Conservation (phyloP, 2,329 filamentous ascomycete species). For the Diaporthe sp. region DNA sequence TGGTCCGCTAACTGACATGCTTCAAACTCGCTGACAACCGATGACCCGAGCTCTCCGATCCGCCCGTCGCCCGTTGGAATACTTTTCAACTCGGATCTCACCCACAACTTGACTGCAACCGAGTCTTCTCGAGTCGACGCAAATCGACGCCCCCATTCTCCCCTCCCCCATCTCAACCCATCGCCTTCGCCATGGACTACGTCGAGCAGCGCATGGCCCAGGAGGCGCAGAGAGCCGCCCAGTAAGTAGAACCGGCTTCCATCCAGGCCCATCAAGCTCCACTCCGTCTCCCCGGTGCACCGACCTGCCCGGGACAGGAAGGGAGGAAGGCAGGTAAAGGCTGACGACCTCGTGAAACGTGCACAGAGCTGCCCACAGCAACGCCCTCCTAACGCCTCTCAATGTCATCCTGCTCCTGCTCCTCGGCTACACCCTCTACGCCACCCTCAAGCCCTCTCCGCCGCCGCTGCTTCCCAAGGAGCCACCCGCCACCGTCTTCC, state of each 20-base stretch:
- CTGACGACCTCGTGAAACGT: slow-evolving; percentile 8
- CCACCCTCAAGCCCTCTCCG: slow-evolving; percentile 63
- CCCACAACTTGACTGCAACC: background rate
- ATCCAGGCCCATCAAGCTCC: background rate
- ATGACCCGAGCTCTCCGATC: slow-evolving; percentile 21
- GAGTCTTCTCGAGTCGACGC: background rate
- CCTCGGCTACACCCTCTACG: slow-evolving; percentile 70
- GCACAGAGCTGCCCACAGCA: slow-evolving; percentile 45
- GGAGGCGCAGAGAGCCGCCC: slow-evolving; percentile 60
- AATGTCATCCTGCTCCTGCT: slow-evolving; percentile 71
- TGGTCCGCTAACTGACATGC: background rate
- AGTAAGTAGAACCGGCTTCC: slow-evolving; percentile 14
- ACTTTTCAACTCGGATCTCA: background rate
- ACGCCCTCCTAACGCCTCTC: slow-evolving; percentile 69
- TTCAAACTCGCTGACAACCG: slow-evolving; percentile 1
- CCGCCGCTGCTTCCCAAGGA: slow-evolving; percentile 62
- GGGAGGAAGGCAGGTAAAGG: slow-evolving; percentile 32
- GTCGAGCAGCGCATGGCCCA: slow-evolving; percentile 68
- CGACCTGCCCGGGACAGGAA: background rate
- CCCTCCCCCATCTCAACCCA: background rate
- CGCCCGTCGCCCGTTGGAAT: background rate
- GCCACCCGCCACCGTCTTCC: slow-evolving; percentile 71
- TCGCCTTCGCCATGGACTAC: slow-evolving; percentile 63
- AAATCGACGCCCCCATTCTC: background rate
- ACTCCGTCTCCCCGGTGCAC: background rate